These are phyloP conservation scores for Urochloa ruziziensis DNA, from an alignment of 176 grass and related monocot species.

Conservation along the genomic window DNA sequence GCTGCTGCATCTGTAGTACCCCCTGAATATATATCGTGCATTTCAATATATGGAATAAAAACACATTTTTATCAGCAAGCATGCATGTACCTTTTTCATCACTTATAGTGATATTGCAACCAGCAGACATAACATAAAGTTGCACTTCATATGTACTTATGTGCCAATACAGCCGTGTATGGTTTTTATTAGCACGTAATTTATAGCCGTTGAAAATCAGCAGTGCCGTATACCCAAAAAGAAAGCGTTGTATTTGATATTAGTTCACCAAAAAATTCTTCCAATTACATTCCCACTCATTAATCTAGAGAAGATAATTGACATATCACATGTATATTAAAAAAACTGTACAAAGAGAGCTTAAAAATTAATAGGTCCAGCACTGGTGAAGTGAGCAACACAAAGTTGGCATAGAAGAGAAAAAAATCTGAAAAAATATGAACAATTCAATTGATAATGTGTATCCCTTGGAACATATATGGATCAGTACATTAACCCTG, in stretches of 20 bases:
- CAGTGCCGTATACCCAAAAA: too few species aligned
- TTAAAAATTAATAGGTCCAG: neutral
- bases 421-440: neutral
- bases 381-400: neutral
- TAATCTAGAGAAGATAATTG: neutral
- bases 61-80: conserved; percentile 23
- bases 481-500: neutral
- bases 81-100: neutral
- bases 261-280: neutral
- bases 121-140: neutral
- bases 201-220: neutral
- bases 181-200: too few species aligned
- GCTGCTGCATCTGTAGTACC: conserved; percentile 99
- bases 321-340: conserved; percentile 29
- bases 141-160: neutral
- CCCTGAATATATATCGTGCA: conserved; percentile 55
- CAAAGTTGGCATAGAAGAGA: neutral
- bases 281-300: neutral
- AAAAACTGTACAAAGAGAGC: neutral
- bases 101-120: neutral
- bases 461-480: neutral
- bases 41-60: conserved; percentile 28
- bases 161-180: neutral
- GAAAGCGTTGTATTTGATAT: neutral
- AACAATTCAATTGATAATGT: neutral